Conservation (phyloP, 164 flowering plant genomes). For the Litsea cubeba region DNA sequence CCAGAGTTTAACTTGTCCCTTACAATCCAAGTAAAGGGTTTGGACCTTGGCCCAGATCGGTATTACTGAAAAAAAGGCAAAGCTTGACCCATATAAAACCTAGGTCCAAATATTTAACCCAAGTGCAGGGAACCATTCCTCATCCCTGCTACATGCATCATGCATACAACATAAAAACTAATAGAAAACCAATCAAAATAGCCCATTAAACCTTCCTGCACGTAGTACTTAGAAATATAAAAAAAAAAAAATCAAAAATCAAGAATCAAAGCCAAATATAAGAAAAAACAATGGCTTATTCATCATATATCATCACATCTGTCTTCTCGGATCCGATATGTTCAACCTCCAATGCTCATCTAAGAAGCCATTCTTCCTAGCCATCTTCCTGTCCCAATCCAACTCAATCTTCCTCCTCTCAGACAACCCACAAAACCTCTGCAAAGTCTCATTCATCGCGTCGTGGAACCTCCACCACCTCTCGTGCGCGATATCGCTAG, state of each 20-base stretch:
- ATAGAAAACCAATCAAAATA: neutral
- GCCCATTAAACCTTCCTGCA: neutral
- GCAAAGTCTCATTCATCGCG: constrained; percentile 54
- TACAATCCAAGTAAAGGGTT: too few species aligned
- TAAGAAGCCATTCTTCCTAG: constrained; percentile 34
- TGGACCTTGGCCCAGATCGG: too few species aligned
- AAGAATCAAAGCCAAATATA: neutral
- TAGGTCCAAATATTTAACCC: neutral
- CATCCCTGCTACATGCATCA: neutral
- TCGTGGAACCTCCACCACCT: constrained; percentile 90
- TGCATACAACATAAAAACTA: neutral
- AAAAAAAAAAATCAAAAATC: too few species aligned
- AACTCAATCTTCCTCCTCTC: constrained; percentile 46
- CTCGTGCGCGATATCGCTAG: constrained; percentile 79
- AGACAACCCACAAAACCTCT: constrained; percentile 50
- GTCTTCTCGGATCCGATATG: constrained; percentile 70
- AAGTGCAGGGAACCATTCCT: neutral
- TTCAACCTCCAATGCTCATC: constrained; percentile 72
- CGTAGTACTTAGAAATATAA: neutral
- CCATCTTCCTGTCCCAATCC: constrained; percentile 56
- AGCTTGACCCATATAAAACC: neutral
- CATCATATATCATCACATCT: constrained; percentile 12
- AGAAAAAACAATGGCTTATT: neutral
- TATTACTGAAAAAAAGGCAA: neutral
- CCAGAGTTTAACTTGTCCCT: too few species aligned